phyloP scores from a whole-genome alignment of 192 early-diverging fungal genomes.

The Linnemannia exigua region DNA sequence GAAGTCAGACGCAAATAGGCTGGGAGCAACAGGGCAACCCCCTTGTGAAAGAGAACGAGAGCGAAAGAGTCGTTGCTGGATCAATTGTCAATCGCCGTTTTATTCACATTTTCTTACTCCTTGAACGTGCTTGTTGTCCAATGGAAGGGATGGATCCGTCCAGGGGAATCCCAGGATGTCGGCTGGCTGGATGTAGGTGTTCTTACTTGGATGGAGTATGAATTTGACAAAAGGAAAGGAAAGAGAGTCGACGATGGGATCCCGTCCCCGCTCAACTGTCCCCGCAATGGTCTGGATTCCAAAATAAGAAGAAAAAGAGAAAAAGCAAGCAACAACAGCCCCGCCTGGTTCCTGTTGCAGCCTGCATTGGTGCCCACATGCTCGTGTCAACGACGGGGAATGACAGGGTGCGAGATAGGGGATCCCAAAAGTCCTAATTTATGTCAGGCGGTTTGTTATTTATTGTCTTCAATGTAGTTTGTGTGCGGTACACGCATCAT shows the following conservation, averaged over 20 bases:
- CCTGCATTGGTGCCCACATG: slow-evolving; percentile 3
- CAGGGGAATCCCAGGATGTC: background rate
- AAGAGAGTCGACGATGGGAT: background rate
- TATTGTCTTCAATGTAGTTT: slow-evolving; percentile 3
- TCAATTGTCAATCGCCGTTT: background rate
- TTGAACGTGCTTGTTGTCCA: background rate
- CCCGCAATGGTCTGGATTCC: background rate
- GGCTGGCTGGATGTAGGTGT: background rate
- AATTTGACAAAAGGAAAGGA: background rate
- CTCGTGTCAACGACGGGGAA: background rate
- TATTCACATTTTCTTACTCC: background rate
- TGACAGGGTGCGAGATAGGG: no score
- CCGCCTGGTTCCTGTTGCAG: no score
- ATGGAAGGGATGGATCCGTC: background rate
- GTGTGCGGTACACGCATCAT: background rate
- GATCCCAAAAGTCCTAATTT: background rate
- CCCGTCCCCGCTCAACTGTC: background rate
- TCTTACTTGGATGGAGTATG: background rate
- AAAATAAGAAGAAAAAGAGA: background rate
- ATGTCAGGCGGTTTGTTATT: background rate
- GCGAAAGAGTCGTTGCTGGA: background rate
- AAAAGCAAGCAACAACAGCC: background rate
- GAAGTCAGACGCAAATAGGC: slow-evolving; percentile 2
- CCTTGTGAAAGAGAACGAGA: background rate
- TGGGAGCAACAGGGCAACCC: background rate